Evolutionary conservation across 306 rosid genomes (phyloP).

Genomic region (Betula pendula): DNA sequence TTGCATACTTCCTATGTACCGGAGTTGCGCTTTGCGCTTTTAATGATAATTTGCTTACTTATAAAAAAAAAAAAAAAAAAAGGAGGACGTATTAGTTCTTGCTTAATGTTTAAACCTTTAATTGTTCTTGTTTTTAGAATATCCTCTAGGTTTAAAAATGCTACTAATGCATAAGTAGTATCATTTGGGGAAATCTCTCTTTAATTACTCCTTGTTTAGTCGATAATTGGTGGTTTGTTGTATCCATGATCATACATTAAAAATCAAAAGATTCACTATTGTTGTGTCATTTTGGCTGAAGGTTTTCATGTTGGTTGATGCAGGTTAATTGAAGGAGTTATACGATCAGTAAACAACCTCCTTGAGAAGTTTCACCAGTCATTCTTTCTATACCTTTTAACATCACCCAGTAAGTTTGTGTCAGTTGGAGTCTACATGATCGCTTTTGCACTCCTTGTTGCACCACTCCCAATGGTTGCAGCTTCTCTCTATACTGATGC

Average conservation of each 20-base stretch:
- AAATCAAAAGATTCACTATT: slow-evolving; percentile 13
- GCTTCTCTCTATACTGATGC: slow-evolving; percentile 70
- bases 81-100: background rate
- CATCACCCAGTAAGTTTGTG: slow-evolving; percentile 85
- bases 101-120: background rate
- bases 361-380: slow-evolving; percentile 97
- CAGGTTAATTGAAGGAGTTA: slow-evolving; percentile 94
- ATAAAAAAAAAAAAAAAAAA: too few relatives aligned
- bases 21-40: too few relatives aligned
- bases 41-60: too few relatives aligned
- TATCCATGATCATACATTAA: background rate
- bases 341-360: slow-evolving; percentile 90
- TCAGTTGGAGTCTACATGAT: slow-evolving; percentile 97
- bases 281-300: slow-evolving; percentile 24
- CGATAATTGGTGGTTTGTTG: background rate
- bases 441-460: slow-evolving; percentile 81
- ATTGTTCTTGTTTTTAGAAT: background rate
- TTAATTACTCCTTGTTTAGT: background rate
- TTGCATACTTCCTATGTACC: too few relatives aligned
- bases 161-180: background rate
- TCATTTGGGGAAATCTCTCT: background rate
- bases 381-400: slow-evolving; percentile 79
- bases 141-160: background rate
- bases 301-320: slow-evolving; percentile 26
- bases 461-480: slow-evolving; percentile 85